A percentile compares a stretch with the other conserved stretches of the same genome.
These are phyloP conservation scores for Aristolochia fimbriata DNA, from an alignment of 164 flowering plant species.

Conservation along the genomic window DNA sequence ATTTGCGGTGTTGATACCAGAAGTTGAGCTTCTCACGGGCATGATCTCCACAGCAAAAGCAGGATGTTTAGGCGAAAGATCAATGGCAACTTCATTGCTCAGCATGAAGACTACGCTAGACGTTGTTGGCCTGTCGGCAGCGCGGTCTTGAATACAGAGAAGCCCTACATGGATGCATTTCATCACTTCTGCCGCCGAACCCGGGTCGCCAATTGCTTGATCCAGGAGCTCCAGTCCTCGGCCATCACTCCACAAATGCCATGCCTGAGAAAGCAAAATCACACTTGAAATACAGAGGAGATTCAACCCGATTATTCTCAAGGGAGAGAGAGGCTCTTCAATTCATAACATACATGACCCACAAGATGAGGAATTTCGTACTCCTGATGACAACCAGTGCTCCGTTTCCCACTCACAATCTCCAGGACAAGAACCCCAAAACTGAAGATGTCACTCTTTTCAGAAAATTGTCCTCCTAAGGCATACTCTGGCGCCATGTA, in stretches of 20 bases:
- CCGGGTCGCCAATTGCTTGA: background rate
- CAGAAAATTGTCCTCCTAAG: constrained; percentile 4
- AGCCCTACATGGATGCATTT: constrained; percentile 9
- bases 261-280: constrained; percentile 4
- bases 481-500: constrained; percentile 10
- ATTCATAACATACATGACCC: background rate
- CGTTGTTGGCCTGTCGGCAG: constrained; percentile 7
- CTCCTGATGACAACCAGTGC: constrained; percentile 7
- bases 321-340: background rate
- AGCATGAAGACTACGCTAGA: constrained; percentile 1
- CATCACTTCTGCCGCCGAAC: background rate
- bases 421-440: constrained; percentile 9
- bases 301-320: too few species aligned
- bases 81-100: constrained; percentile 10
- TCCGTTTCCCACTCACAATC: constrained; percentile 10
- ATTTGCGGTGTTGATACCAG: too few species aligned
- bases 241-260: constrained; percentile 9
- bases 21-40: too few species aligned
- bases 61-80: constrained; percentile 7
- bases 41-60: too few species aligned
- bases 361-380: background rate
- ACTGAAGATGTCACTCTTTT: constrained; percentile 7
- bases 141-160: constrained; percentile 10
- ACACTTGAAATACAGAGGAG: too few species aligned
- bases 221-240: constrained; percentile 6